These are phyloP conservation scores for Aspergillus calidoustus DNA, from an alignment of 2,329 filamentous ascomycete species.

Conservation along the genomic window DNA sequence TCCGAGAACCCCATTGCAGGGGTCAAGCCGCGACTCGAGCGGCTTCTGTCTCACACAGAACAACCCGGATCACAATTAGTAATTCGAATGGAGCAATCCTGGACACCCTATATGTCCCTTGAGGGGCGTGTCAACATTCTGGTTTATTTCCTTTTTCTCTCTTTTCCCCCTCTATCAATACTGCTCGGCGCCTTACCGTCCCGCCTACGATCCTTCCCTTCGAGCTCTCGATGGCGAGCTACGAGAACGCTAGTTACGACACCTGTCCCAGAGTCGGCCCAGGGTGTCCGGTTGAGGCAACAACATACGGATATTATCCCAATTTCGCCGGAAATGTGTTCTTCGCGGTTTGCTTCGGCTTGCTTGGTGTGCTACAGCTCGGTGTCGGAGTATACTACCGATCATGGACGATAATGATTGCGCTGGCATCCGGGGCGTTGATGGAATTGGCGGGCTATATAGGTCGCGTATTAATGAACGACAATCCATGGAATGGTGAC, in stretches of 20 bases:
- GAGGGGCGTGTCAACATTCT: background rate
- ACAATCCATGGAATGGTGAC: constrained; percentile 55
- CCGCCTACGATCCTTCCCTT: constrained; percentile 1
- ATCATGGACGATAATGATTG: constrained; percentile 61
- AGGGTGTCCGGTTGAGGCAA: constrained; percentile 51
- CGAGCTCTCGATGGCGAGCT: constrained; percentile 4
- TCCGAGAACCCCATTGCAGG: constrained; percentile 3
- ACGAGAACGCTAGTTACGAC: constrained; percentile 26
- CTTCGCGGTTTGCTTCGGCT: constrained; percentile 57
- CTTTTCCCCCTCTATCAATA: background rate
- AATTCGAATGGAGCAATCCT: background rate
- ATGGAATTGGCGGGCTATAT: constrained; percentile 62
- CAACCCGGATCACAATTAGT: background rate
- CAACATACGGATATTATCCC: constrained; percentile 60
- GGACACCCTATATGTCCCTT: background rate
- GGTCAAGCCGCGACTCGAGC: background rate
- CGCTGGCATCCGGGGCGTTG: constrained; percentile 53
- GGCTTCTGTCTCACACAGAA: background rate
- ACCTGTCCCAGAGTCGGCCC: constrained; percentile 43
- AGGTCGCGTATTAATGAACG: constrained; percentile 58
- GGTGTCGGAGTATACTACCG: constrained; percentile 55
- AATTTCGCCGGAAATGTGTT: constrained; percentile 56
- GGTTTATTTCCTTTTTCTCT: background rate
- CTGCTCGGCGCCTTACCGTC: background rate
- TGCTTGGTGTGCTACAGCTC: constrained; percentile 55